Base-by-base conservation (phyloP, 148 eudicot genomes). In the Nepenthes gracilis region DNA sequence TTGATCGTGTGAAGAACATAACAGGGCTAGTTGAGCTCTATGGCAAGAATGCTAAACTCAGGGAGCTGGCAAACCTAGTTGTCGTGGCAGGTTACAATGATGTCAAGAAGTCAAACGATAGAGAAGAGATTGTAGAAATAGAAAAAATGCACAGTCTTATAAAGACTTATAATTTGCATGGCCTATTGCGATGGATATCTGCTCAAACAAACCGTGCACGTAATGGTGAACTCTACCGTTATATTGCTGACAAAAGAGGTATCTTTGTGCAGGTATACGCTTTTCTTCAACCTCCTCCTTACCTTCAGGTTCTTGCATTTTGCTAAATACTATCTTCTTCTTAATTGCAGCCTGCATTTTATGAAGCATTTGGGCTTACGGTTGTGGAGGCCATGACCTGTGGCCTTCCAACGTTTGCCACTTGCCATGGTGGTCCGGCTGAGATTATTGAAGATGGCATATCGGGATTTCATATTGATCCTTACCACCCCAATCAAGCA, bases 321-420 rank as follows among this genome's bases (percentile, higher is more conserved):
- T 40, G 11, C 43, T 54, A 45, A 47, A 55, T 40, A 3, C 34
- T 36, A 34, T 59, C 37, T 13, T 47, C 12, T 47, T 38, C 14
- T 37, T 2, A 13, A 15, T 14, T 70, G 70, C 76, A 94, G 99
- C 99, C 97, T 74, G 99, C 97, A 53, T 77, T 84, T 64, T 94
- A 89, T 68, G 99, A 94, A 73, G 99, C 99, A 13, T 89, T 94
- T 75, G 99, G 97, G 68, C 97, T 94, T 11, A 94, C 99, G 4
- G 99, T 94, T 12, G 95, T 94, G 58, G 99, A 94, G 75, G 90
- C 99, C 52, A 89, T 94, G 99, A 76, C 85, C 1, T 86, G 92
- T 80, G 99, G 95, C 36, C 97, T 94, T 55, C 99, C 99, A 6
- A 86, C 95, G 56, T 94, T 94, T 83, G 99, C 95, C 53, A 94